Base-by-base conservation (phyloP, 1,139 yeast species). In the Zygoascus sp. region DNA sequence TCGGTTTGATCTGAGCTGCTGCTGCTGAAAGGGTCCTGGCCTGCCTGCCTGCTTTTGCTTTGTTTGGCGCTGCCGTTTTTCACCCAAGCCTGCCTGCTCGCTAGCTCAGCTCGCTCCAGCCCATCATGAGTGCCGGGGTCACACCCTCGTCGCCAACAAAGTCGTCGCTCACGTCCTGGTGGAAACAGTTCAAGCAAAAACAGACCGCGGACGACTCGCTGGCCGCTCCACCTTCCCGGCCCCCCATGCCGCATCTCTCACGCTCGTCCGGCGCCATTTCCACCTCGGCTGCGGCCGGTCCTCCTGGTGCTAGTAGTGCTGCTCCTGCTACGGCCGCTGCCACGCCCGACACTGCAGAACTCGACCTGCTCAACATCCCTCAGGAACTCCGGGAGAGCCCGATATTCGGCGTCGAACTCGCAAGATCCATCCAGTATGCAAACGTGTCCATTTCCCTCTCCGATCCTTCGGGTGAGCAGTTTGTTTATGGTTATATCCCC, bases 341-440 rank as follows among this genome's bases (percentile, higher is more conserved):
- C 25, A 9, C 8, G 9, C 8, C 8, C 25, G 6, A 6, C 8
- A 9, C 25, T 22, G 25, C 22, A 17, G 36, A 30, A 2, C 44
- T 22, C 20, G 39, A 36, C 32, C 43, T 42, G 32, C 45, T 48
- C 16, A 37, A 37, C 10, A 46, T 40, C 10, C 59, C 63, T 8
- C 40, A 58, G n/a, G 58, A 57, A 19, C 21, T 43, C 13, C 23
- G 32, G 13, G 44, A 75, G 9, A 52, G 58, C 35, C 65, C 67
- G n/a, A 87, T 92, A 45, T 92, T 92, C 69, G 97, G 97, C n/a
- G 90, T 83, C 2, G 79, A 92, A 1, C 70, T 92, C 25, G 78
- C 77, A 20, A 76, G 77, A 27, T 86, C 96, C 19, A 75, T 90
- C 46, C 69, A 75, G 37, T 77, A 82, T 51, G 96, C 97, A 0